Percentiles rank a stretch among this genome's conserved stretches.
Conservation (phyloP, 257 asterid genomes). For the Leptodermis oblonga region DNA sequence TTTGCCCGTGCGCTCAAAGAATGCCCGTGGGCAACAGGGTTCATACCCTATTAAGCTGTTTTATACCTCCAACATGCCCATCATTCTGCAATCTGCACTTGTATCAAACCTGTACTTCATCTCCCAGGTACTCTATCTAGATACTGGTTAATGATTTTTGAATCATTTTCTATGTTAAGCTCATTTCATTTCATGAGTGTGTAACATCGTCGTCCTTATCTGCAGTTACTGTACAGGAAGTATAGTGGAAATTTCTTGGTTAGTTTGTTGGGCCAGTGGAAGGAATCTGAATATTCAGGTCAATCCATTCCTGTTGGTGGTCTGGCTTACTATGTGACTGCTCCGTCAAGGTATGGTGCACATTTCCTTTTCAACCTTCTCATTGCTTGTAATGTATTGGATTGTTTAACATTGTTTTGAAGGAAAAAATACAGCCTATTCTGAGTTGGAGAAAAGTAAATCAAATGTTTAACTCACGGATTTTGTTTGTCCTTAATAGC, state of each 20-base stretch:
- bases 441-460: neutral
- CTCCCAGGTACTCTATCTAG: slow-evolving; percentile 46
- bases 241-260: slow-evolving; percentile 58
- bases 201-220: neutral
- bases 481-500: neutral
- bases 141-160: neutral
- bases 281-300: slow-evolving; percentile 63
- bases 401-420: neutral
- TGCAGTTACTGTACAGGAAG: slow-evolving; percentile 54
- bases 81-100: slow-evolving; percentile 72
- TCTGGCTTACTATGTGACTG: slow-evolving; percentile 65
- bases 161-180: neutral
- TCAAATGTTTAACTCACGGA: neutral
- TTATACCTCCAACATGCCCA: slow-evolving; percentile 73
- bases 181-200: neutral
- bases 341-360: slow-evolving; percentile 52
- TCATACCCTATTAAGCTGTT: slow-evolving; percentile 71
- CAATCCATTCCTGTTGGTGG: slow-evolving; percentile 70
- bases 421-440: neutral
- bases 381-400: neutral
- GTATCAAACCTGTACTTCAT: slow-evolving; percentile 70
- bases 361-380: neutral
- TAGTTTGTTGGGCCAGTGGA: slow-evolving; percentile 56
- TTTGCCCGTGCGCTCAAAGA: slow-evolving; percentile 60
- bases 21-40: slow-evolving; percentile 67